Evolutionary conservation across 192 early-diverging fungal species (phyloP).

Genomic region (Backusella westeae): DNA sequence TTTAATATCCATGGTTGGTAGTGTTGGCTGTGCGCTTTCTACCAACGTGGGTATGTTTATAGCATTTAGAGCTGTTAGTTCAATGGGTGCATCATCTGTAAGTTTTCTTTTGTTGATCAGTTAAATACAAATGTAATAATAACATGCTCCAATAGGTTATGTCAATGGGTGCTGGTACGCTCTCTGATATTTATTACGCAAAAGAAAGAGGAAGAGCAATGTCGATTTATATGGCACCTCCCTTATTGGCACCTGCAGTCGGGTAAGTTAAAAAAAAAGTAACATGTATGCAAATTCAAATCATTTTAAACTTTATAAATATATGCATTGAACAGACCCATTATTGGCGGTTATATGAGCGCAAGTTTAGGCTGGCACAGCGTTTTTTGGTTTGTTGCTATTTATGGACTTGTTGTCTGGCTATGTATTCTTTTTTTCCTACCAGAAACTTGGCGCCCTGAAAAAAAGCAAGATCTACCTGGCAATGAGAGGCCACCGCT

Average conservation of each 20-base stretch:
- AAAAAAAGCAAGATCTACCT: background rate
- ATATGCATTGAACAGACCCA: slow-evolving; percentile 1
- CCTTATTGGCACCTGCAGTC: slow-evolving; percentile 30
- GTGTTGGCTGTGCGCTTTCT: slow-evolving; percentile 28
- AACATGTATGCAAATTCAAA: background rate
- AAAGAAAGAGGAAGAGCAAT: slow-evolving; percentile 34
- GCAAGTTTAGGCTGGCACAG: slow-evolving; percentile 33
- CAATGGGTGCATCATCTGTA: slow-evolving; percentile 30
- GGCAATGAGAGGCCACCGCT: background rate
- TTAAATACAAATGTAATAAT: background rate
- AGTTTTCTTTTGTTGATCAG: background rate
- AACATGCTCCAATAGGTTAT: slow-evolving; percentile 13
- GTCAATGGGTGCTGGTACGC: slow-evolving; percentile 38
- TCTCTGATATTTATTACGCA: slow-evolving; percentile 32
- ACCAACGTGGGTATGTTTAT: slow-evolving; percentile 26
- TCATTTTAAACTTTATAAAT: background rate
- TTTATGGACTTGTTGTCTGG: slow-evolving; percentile 14
- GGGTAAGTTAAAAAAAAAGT: slow-evolving; percentile 16
- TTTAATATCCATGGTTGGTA: slow-evolving; percentile 22
- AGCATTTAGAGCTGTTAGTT: slow-evolving; percentile 26
- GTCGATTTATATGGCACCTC: slow-evolving; percentile 22
- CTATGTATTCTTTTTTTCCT: slow-evolving; percentile 30
- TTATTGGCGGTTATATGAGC: slow-evolving; percentile 36
- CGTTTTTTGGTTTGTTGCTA: slow-evolving; percentile 32
- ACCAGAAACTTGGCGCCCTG: slow-evolving; percentile 34